Percentiles rank a stretch among this genome's conserved stretches.
Evolutionary conservation across 2,329 filamentous ascomycete genomes (phyloP).

Genomic region (Phialophora macrospora): DNA sequence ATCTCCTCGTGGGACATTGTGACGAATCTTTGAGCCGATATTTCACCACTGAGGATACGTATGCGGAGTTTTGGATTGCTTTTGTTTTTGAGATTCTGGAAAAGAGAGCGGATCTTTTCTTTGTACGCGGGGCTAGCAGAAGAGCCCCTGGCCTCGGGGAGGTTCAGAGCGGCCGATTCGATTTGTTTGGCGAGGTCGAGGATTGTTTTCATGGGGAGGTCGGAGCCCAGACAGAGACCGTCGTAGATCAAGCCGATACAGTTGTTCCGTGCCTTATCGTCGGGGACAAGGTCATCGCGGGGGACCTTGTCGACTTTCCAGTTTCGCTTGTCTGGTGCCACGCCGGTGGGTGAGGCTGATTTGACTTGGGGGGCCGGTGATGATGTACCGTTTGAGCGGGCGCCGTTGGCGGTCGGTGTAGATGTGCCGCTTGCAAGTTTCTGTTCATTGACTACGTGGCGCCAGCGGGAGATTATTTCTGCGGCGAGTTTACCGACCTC

Average conservation of each 20-base stretch:
- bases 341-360: constrained; percentile 54
- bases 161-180: constrained; percentile 72
- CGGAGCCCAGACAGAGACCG: constrained; percentile 76
- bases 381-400: constrained; percentile 56
- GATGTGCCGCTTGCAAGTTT: constrained; percentile 40
- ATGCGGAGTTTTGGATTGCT: constrained; percentile 77
- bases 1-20: constrained; percentile 88
- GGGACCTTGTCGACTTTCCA: constrained; percentile 74
- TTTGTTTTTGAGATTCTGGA: constrained; percentile 92
- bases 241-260: constrained; percentile 94
- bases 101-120: constrained; percentile 87
- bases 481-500: constrained; percentile 74
- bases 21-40: constrained; percentile 75
- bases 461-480: constrained; percentile 88
- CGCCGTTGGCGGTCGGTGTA: constrained; percentile 45
- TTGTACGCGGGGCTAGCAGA: constrained; percentile 77
- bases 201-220: constrained; percentile 65
- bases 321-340: constrained; percentile 75
- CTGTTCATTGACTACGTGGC: constrained; percentile 70
- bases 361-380: constrained; percentile 53
- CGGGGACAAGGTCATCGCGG: constrained; percentile 67
- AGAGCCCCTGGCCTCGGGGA: constrained; percentile 64
- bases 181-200: constrained; percentile 70
- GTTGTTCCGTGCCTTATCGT: constrained; percentile 74
- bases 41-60: constrained; percentile 75